Evolutionary conservation across 2,329 filamentous ascomycete species (phyloP), one percentile per base, ranked within the genome.

Genomic region (Cladophialophora carrionii): DNA sequence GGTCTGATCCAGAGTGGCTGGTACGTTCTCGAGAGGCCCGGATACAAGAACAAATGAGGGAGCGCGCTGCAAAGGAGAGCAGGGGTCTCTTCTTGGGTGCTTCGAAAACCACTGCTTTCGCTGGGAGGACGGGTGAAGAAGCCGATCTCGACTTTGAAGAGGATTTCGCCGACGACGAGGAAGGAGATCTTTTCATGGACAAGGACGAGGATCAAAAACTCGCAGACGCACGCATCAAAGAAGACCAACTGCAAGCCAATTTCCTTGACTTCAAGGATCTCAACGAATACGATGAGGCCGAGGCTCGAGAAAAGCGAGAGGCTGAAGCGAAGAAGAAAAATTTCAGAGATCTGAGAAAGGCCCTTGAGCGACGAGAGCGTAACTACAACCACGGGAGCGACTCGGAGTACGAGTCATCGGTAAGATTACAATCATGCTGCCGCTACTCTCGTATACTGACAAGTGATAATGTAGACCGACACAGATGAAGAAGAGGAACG

Each of bases 111-210:
- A 54, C 62, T 48, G 57, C 41, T 32, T 53, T 62, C 17, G 66
- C 66, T 17, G 68, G 64, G 10, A 52, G 66, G 43, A 65, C 54
- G 4, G 82, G 84, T 56, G 80, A 84, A 37, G 87, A 89, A 73
- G 84, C 81, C 3, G 85, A 88, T 70, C 84, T 90, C 71, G 87
- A 90, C 73, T 89, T 87, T 71, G 86, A 89, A 69, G 85, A 88
- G 70, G 87, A 89, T 71, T 97, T 97, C 74, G 91, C 93, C 71
- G 91, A 96, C 72, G 92, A 96, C 72, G 92, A 96, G 73, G 92
- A 96, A 74, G 87, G 90, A 24, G 84, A 87, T 62, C 76, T 73
- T 2, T 85, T 89, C 49, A 85, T 92, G 58, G 91, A 95, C 71
- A 90, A 95, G 58, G 87, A 92, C 57, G 93, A 96, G 70, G 90